Base-by-base conservation (phyloP, 345 rosid genomes). In the Linum lewisii region DNA sequence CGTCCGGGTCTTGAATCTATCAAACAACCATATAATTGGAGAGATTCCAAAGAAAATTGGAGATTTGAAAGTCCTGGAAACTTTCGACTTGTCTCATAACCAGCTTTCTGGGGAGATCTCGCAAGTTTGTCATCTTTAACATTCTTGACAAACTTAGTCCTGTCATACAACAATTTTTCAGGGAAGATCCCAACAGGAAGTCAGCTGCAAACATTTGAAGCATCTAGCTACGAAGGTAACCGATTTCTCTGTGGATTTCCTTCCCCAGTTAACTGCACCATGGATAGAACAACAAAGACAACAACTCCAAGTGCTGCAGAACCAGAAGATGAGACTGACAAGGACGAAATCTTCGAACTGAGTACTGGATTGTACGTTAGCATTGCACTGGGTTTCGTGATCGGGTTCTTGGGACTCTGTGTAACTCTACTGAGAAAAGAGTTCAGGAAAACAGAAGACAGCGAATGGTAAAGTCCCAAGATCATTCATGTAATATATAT, bases 11-110 rank as follows among this genome's bases (percentile, higher is more conserved):
- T 26, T 66, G 23, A 66, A 66, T 42, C 20, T 66, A 16, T 66
- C 70, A 13, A 9, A 38, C 55, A 66, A 66, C 23, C 64, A 18
- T 54, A 54, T 54, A 22, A 54, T 29, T 54, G 47, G 47, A 42
- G 18, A 0, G 15, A 42, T 42, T 42, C 47, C 47, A 42, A 16
- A 20, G 26, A 22, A 54, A 23, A 22, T 54, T 21, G 57, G 26
- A 7, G 26, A 22, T 5, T 2, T 54, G 57, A 54, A 23, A 22
- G 26, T 7, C 18, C 26, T 54, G 29, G 57, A 54, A 54, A 24
- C 26, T 4, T 24, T 54, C 2, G 57, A 54, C 29, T 54, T 54
- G 57, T 54, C 57, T 22, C 32, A 22, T 54, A 54, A 54, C 26
- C 24, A 54, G 26, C 57, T 54, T 16, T 54, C 57, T 2, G 57